These are phyloP conservation scores for Licmophora abbreviata DNA, from an alignment of 108 stramenopile genomes.

Conservation along the genomic window DNA sequence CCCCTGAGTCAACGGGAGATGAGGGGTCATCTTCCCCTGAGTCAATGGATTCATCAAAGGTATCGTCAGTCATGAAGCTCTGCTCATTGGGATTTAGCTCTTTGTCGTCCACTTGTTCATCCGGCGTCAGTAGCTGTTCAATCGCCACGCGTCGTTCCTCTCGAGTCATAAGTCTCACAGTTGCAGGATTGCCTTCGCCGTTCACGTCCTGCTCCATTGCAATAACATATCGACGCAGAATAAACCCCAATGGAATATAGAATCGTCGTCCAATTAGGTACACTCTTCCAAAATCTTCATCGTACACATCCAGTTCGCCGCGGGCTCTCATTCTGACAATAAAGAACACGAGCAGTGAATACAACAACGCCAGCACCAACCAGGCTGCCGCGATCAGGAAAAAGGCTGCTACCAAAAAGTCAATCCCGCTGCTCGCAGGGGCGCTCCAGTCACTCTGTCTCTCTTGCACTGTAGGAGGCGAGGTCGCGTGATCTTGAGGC, in stretches of 20 bases:
- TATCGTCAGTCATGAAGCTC: background rate
- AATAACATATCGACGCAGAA: slow-evolving; percentile 19
- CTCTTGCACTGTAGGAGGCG: too few relatives aligned
- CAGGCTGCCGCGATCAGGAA: slow-evolving; percentile 26
- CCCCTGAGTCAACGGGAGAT: background rate
- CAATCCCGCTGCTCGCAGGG: too few relatives aligned
- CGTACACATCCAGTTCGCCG: slow-evolving; percentile 26
- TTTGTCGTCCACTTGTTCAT: background rate
- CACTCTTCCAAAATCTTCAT: slow-evolving; percentile 26
- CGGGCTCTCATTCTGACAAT: slow-evolving; percentile 22
- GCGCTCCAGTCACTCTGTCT: too few relatives aligned
- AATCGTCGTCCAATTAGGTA: slow-evolving; percentile 9
- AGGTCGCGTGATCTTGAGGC: too few relatives aligned
- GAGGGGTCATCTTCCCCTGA: too few relatives aligned
- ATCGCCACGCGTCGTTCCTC: slow-evolving; percentile 27
- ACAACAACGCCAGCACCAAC: slow-evolving; percentile 26
- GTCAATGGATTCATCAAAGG: background rate
- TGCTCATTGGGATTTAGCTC: background rate
- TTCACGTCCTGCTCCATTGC: background rate
- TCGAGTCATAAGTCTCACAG: slow-evolving; percentile 22
- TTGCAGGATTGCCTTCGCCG: slow-evolving; percentile 4
- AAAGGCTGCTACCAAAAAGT: slow-evolving; percentile 22
- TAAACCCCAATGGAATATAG: slow-evolving; percentile 15
- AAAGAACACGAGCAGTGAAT: slow-evolving; percentile 20
- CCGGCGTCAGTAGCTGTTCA: slow-evolving; percentile 14